phyloP scores from a whole-genome alignment of 2,329 filamentous ascomycete species.

The Epichloe glyceriae region DNA sequence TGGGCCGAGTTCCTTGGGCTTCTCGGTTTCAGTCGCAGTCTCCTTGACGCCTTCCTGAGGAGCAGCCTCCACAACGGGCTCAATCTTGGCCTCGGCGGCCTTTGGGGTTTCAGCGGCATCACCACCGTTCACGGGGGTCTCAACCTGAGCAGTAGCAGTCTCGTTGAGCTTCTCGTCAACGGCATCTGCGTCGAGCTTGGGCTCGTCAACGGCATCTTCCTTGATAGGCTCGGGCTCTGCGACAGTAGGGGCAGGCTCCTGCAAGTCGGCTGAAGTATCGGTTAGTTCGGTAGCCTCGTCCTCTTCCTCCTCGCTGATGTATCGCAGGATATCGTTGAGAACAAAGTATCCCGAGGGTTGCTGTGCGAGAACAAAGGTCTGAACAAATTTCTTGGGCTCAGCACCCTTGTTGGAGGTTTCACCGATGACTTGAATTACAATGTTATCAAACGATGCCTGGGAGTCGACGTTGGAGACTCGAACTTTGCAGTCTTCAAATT shows the following conservation, averaged over 20 bases:
- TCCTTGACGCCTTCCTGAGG: constrained; percentile 42
- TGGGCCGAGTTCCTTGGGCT: constrained; percentile 51
- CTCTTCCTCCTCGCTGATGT: constrained; percentile 74
- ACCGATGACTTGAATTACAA: constrained; percentile 95
- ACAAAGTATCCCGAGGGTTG: constrained; percentile 97
- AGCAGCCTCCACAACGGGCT: constrained; percentile 20
- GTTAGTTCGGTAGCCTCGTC: constrained; percentile 38
- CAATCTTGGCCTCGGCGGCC: constrained; percentile 19
- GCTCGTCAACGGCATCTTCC: constrained; percentile 34
- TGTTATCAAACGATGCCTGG: constrained; percentile 82
- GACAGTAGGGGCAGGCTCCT: constrained; percentile 17
- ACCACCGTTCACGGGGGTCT: constrained; percentile 1
- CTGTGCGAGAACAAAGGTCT: constrained; percentile 93
- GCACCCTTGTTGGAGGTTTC: constrained; percentile 91
- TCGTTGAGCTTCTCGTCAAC: constrained; percentile 26
- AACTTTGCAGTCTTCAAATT: constrained; percentile 97
- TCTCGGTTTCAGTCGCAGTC: constrained; percentile 44
- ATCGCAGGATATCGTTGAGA: constrained; percentile 94
- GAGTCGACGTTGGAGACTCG: constrained; percentile 96
- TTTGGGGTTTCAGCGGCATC: constrained; percentile 18
- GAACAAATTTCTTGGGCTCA: constrained; percentile 89
- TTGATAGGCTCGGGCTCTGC: constrained; percentile 26
- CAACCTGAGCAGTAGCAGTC: constrained; percentile 10
- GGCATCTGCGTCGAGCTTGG: constrained; percentile 19
- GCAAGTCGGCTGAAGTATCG: constrained; percentile 16